phyloP scores from a whole-genome alignment of 225 moss, liverwort and hornwort species.

The Pseudoscleropodium purum region DNA sequence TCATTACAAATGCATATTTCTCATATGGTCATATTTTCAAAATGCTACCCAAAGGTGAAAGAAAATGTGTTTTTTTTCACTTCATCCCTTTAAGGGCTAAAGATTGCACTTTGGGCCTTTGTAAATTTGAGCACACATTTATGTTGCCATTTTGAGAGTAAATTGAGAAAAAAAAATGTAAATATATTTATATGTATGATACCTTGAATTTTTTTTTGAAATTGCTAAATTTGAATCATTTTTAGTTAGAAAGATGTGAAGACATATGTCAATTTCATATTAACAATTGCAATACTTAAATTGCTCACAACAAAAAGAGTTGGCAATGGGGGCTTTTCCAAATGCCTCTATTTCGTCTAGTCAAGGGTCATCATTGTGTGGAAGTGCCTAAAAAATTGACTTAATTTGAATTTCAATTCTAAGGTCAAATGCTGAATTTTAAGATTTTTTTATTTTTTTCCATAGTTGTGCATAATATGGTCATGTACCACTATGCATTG shows the following conservation, averaged over 20 bases:
- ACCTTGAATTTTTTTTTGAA: not conserved
- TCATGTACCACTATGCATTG: not conserved
- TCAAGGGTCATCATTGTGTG: not conserved
- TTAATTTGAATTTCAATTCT: not conserved
- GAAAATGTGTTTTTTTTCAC: not conserved
- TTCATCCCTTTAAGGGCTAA: not conserved
- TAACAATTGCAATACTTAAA: not conserved
- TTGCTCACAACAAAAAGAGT: not conserved
- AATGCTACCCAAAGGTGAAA: not conserved
- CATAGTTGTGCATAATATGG: rapidly evolving
- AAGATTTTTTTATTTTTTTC: not conserved
- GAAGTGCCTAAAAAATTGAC: not conserved
- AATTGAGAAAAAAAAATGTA: not conserved
- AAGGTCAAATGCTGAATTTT: not conserved
- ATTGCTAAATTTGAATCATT: not conserved
- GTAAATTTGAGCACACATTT: not conserved
- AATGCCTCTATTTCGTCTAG: not conserved
- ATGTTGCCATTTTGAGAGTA: not conserved
- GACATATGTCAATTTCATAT: not conserved
- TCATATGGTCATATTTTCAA: not conserved
- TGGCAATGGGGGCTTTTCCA: not conserved
- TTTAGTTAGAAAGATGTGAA: not conserved
- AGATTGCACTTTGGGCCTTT: not conserved
- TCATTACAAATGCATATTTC: not conserved
- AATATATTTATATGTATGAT: not conserved